Base-by-base conservation (phyloP, 805 yeast species). In the Candida boleticola region DNA sequence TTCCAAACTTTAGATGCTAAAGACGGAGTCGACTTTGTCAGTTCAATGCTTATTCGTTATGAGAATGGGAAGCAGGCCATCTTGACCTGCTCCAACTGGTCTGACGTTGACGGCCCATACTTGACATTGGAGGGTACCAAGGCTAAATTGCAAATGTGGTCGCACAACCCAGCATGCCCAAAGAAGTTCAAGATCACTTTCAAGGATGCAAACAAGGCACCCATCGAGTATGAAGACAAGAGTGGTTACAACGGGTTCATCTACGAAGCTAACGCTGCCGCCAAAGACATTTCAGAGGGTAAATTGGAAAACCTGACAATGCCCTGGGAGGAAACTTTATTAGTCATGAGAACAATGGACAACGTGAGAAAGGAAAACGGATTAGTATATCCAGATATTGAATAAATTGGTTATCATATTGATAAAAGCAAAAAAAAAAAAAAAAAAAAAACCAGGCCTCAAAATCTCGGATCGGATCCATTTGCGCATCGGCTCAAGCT, bases 251-350 rank as follows among this genome's bases (percentile, higher is more conserved):
- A 61, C 37, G 85, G 85, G 0, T 73, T 77, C 54, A 74, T 73
- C 49, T 73, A 71, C 55, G 83, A 79, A 58, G 82, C 82, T 1
- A 73, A 77, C 49, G 80, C 76, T 3, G 71, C 70, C 23, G 82
- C 79, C 3, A 56, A 64, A 36, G 76, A 71, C 41, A 60, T 79
- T 31, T 41, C 52, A 4, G 59, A 55, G 13, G 77, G 78, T 10
- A 62, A 58, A 41, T 50, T 54, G 13, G 64, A 68, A 46, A 66
- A 68, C 44, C 56, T 50, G 16, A 36, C 54, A 3, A 57, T 68
- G 53, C 72, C 81, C 2, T 65, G 63, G 54, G 66, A 53, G 4
- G 83, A 80, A 57, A 66, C 77, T 25, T 48, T 73, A 29, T 52
- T 68, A 37, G 71, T 77, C 30, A 70, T 76, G 75, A 61, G 55